Percentiles rank a stretch among this genome's conserved stretches.
Evolutionary conservation across 257 asterid genomes (phyloP).

Genomic region (Voacanga thouarsii): DNA sequence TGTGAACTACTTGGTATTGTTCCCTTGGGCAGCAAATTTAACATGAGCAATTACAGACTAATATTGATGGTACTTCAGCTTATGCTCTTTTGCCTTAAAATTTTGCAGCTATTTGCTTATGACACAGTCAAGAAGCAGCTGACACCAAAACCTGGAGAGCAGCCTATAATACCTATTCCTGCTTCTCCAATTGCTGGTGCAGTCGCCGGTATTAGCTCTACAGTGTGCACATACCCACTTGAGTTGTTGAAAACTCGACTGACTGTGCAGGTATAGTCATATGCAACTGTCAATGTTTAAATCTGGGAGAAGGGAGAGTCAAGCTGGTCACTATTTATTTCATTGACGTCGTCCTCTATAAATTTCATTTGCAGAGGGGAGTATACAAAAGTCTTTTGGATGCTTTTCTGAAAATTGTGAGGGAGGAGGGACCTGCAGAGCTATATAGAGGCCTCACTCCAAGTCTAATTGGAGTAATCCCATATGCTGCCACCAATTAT

Average conservation of each 20-base stretch:
- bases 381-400: conserved; percentile 40
- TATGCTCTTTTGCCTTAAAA: conserved; percentile 2
- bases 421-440: conserved; percentile 52
- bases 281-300: neutral
- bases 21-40: neutral
- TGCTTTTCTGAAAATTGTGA: conserved; percentile 42
- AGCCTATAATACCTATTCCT: conserved; percentile 37
- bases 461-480: conserved; percentile 52
- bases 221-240: conserved; percentile 51
- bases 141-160: conserved; percentile 44
- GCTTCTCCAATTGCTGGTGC: conserved; percentile 47
- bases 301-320: neutral
- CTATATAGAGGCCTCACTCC: conserved; percentile 49
- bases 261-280: conserved; percentile 43
- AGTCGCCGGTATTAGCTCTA: conserved; percentile 48
- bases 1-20: neutral
- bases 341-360: neutral
- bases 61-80: neutral
- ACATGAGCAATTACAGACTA: neutral
- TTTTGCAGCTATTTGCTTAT: conserved; percentile 45
- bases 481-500: conserved; percentile 51
- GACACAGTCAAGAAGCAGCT: conserved; percentile 51
- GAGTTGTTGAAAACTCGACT: conserved; percentile 56
- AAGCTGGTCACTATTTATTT: too few relatives aligned
- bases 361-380: conserved; percentile 39